Evolutionary conservation across 352 stramenopile species (phyloP).

Genomic region (Labyrinthula sp.): DNA sequence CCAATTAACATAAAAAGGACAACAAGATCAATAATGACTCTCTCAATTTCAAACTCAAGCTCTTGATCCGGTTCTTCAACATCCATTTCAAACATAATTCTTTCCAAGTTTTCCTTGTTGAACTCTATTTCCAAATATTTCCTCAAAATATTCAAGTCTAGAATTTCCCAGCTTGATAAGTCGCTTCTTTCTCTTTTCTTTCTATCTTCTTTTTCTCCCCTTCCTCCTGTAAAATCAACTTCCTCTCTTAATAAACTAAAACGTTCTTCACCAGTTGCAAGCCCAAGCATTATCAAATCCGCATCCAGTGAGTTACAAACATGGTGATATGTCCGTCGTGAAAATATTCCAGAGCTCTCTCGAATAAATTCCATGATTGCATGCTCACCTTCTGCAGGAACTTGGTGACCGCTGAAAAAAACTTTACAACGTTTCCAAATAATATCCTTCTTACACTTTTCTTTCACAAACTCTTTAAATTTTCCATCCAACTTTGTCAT

Average conservation of each 20-base stretch:
- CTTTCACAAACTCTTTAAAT: constrained; percentile 49
- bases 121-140: constrained; percentile 96
- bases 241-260: constrained; percentile 94
- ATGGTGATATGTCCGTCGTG: too few species aligned
- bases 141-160: constrained; percentile 54
- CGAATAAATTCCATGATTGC: constrained; percentile 97
- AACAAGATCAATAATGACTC: constrained; percentile 97
- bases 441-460: constrained; percentile 80
- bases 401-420: constrained; percentile 84
- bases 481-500: constrained; percentile 72
- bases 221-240: constrained; percentile 67
- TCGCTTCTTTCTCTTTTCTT: constrained; percentile 29
- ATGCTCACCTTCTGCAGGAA: constrained; percentile 95
- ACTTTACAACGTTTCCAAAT: constrained; percentile 80
- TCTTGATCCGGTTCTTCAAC: constrained; percentile 33
- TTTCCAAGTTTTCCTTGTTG: too few species aligned
- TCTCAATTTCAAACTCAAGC: constrained; percentile 56
- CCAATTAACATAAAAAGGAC: constrained; percentile 97
- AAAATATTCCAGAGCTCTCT: too few species aligned
- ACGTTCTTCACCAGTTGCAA: constrained; percentile 91
- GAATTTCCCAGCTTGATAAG: constrained; percentile 36
- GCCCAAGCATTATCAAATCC: constrained; percentile 90
- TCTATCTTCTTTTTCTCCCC: constrained; percentile 30
- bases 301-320: constrained; percentile 96
- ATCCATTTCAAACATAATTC: constrained; percentile 1